Conservation (phyloP, 2,329 filamentous ascomycete species). For the Clarireedia hainanense region DNA sequence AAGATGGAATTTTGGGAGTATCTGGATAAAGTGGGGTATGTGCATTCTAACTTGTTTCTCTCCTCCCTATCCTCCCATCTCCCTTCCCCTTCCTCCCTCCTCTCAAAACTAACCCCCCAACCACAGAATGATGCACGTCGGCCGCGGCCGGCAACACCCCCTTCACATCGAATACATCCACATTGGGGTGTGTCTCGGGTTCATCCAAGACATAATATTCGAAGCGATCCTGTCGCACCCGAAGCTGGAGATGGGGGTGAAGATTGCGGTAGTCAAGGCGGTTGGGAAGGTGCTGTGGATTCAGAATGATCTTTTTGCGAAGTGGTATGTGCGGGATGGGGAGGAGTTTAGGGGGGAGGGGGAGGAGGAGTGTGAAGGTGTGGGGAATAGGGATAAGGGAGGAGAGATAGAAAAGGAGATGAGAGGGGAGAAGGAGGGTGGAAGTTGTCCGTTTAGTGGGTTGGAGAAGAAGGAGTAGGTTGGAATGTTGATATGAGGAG, state of each 20-base stretch:
- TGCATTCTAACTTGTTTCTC: not conserved
- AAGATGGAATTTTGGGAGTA: slow-evolving; percentile 54
- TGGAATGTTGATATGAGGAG: not conserved
- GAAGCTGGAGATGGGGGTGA: slow-evolving; percentile 55
- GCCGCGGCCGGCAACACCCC: slow-evolving; percentile 3
- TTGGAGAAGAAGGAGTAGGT: not conserved
- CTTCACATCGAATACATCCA: slow-evolving; percentile 61
- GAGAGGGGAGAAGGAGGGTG: not conserved
- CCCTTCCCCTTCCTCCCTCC: not conserved
- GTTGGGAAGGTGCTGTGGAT: slow-evolving; percentile 81
- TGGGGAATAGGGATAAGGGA: not conserved
- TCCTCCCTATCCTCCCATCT: not conserved
- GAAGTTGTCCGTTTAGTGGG: slow-evolving; percentile 1
- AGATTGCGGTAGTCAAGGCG: slow-evolving; percentile 67
- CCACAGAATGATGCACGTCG: slow-evolving; percentile 7
- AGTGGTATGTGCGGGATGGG: slow-evolving; percentile 49
- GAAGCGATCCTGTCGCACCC: slow-evolving; percentile 61
- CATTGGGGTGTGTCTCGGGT: slow-evolving; percentile 62
- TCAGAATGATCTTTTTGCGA: slow-evolving; percentile 80
- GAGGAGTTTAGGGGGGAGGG: slow-evolving; percentile 4
- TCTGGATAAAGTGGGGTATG: slow-evolving; percentile 64
- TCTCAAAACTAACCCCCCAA: not conserved
- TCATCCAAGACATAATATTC: slow-evolving; percentile 70
- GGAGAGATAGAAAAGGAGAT: not conserved
- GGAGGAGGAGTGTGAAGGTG: slow-evolving; percentile 4